These are phyloP conservation scores for Moniliophthora roreri DNA, from an alignment of 1,284 basidiomycete species.

Conservation along the genomic window DNA sequence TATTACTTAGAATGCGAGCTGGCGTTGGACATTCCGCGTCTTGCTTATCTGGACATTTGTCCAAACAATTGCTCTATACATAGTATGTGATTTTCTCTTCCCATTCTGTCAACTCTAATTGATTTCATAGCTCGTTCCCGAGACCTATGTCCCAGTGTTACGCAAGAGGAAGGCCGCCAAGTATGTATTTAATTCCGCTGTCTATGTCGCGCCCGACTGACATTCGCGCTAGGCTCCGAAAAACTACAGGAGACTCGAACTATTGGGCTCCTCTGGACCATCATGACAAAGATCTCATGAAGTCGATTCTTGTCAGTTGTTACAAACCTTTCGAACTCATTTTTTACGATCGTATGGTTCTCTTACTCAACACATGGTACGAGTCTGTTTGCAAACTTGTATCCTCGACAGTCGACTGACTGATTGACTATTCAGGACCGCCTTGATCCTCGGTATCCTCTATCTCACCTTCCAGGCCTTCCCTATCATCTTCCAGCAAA, in stretches of 20 bases:
- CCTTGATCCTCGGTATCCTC: slow-evolving; percentile 72
- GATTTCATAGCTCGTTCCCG: slow-evolving; percentile 59
- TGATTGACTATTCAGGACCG: slow-evolving; percentile 30
- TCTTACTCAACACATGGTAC: slow-evolving; percentile 68
- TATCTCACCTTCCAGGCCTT: slow-evolving; percentile 77
- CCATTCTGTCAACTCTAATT: slow-evolving; percentile 16
- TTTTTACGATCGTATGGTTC: slow-evolving; percentile 71
- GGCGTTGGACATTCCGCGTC: slow-evolving; percentile 81
- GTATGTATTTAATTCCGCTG: slow-evolving; percentile 34
- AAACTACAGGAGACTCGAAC: slow-evolving; percentile 50
- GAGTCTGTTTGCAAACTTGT: slow-evolving; percentile 5
- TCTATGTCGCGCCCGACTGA: slow-evolving; percentile 29
- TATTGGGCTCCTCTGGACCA: slow-evolving; percentile 61
- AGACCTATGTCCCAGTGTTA: slow-evolving; percentile 73
- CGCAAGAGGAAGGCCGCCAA: slow-evolving; percentile 57
- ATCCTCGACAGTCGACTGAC: neutral
- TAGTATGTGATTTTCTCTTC: slow-evolving; percentile 36
- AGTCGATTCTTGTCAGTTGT: slow-evolving; percentile 52
- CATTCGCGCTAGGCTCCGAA: slow-evolving; percentile 46
- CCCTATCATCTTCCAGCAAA: slow-evolving; percentile 64
- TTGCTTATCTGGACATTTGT: slow-evolving; percentile 62
- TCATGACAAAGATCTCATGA: slow-evolving; percentile 39
- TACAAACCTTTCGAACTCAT: slow-evolving; percentile 75
- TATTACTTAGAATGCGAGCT: slow-evolving; percentile 55
- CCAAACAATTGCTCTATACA: slow-evolving; percentile 43